phyloP scores from a whole-genome alignment of 1,284 basidiomycete species.

The Amylostereum areolatum region DNA sequence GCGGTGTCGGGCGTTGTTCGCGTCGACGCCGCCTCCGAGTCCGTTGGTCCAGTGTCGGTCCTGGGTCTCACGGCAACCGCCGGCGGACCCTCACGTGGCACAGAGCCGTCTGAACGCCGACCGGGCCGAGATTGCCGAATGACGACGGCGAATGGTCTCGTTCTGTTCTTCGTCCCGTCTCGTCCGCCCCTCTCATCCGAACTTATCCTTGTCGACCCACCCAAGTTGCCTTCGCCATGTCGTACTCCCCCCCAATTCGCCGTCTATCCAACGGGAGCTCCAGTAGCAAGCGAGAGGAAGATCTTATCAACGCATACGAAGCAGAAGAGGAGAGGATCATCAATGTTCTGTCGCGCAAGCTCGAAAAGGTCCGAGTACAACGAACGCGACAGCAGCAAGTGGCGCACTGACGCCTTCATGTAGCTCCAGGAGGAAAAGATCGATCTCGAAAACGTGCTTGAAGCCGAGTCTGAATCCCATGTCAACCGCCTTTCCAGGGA shows the following conservation, averaged over 20 bases:
- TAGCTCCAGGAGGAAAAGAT: conserved; percentile 79
- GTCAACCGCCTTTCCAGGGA: conserved; percentile 70
- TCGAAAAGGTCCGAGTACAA: conserved; percentile 50
- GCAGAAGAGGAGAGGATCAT: conserved; percentile 84
- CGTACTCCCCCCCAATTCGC: conserved; percentile 54
- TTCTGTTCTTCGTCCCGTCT: too few relatives aligned
- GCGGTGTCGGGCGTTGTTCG: too few relatives aligned
- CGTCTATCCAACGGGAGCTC: conserved; percentile 38
- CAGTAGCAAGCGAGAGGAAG: conserved; percentile 54
- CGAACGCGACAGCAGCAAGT: background rate
- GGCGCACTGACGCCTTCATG: conserved; percentile 6
- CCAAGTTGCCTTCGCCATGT: conserved; percentile 33
- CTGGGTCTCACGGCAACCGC: too few relatives aligned
- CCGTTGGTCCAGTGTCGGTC: too few relatives aligned
- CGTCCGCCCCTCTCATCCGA: too few relatives aligned
- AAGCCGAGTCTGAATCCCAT: conserved; percentile 75
- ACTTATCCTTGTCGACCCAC: too few relatives aligned
- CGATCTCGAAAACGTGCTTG: conserved; percentile 70
- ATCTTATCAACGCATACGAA: conserved; percentile 78
- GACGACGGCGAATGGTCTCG: too few relatives aligned
- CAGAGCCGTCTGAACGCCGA: too few relatives aligned
- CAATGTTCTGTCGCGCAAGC: conserved; percentile 69
- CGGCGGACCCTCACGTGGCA: too few relatives aligned
- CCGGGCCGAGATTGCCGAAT: too few relatives aligned
- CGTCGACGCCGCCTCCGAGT: too few relatives aligned